Evolutionary conservation across 1,284 basidiomycete genomes (phyloP).

Genomic region (Papiliotrema flavescens): DNA sequence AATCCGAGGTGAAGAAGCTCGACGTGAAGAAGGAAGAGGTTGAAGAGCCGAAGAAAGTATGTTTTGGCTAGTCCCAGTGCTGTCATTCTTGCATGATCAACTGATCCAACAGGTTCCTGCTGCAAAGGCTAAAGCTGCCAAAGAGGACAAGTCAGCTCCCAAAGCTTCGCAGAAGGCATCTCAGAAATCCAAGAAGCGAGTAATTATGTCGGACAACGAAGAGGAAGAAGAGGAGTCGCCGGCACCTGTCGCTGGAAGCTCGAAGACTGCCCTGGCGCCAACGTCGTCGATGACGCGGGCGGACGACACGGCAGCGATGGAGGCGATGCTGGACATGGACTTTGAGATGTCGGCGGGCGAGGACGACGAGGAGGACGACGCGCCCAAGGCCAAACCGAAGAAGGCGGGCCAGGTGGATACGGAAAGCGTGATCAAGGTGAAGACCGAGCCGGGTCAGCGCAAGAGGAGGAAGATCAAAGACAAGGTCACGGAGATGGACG

Average conservation of each 20-base stretch:
- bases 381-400: conserved; percentile 5
- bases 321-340: conserved; percentile 45
- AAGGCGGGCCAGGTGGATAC: conserved; percentile 2
- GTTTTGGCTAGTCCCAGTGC: not conserved
- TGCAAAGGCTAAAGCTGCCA: not conserved
- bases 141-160: not conserved
- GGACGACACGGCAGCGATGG: conserved; percentile 42
- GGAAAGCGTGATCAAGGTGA: conserved; percentile 18
- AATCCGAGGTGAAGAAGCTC: not conserved
- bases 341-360: conserved; percentile 19
- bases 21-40: not conserved
- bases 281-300: conserved; percentile 35
- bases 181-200: not conserved
- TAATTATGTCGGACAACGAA: not conserved
- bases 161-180: not conserved
- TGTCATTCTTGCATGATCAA: not conserved
- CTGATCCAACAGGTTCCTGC: not conserved
- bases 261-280: conserved; percentile 17
- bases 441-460: conserved; percentile 19
- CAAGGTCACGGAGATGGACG: conserved; percentile 33
- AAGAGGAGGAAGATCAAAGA: conserved; percentile 41
- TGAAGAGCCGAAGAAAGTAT: not conserved
- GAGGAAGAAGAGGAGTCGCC: conserved; percentile 1
- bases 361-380: conserved; percentile 10
- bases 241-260: not conserved